Evolutionary conservation across 23 red algal species (phyloP), one percentile per base, ranked within the genome.

Genomic region (Gracilaria domingensis): DNA sequence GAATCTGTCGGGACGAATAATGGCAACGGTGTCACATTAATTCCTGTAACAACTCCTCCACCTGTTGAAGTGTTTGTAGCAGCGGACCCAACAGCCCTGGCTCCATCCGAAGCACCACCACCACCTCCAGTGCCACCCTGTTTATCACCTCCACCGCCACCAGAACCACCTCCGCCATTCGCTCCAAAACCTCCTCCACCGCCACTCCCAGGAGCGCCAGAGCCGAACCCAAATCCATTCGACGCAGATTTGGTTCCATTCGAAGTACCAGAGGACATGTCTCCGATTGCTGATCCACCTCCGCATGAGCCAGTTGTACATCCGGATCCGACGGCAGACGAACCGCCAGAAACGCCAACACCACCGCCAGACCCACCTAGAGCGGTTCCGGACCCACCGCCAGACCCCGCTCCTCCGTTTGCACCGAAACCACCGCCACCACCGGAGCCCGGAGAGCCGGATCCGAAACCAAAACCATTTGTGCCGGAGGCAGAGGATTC

Each of bases 291-390:
- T 34, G 67, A 73, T 21, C 84, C 84, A 11, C 84, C 84, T 48
- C 84, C 84, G 58, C 84, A 87, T 30, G 84, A 87, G 6, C 84
- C 84, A 58, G 84, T 58, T 75, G 84, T 87, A 37, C 84, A 87
- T 16, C 84, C 84, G n/a, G 84, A 75, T 50, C 84, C 84, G 4
- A 71, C 53, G 4, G 64, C 84, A 23, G 84, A 87, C 16, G 84
- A 73, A 1, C 84, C 84, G 17, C 44, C 45, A 12, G 84, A 66
- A 1, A 87, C 84, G 35, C 84, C 84, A 8, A 87, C 66, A 59
- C 84, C 84, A 12, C 84, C 84, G 8, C 84, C 84, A 51, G 84
- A 87, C 5, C 84, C 84, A 53, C 84, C 84, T 51, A 77, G 49
- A 6, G 84, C 50, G 16, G 84, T 87, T 28, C 84, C 84, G 24